Base-by-base conservation (phyloP, 176 grass and related monocot species). In the Hsuehochloa calcarea region DNA sequence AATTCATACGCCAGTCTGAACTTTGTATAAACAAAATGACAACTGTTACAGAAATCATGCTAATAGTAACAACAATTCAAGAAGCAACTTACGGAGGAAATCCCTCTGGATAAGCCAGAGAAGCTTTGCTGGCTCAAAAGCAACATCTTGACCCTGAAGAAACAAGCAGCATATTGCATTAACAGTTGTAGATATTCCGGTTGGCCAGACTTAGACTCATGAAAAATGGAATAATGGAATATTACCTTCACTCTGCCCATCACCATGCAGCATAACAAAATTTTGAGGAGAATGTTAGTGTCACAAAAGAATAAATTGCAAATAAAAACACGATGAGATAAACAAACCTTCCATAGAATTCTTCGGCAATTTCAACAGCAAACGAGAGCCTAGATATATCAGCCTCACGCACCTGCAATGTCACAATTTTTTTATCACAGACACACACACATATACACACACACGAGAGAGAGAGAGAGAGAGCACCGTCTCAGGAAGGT, bases 31-130 rank as follows among this genome's bases (percentile, higher is more conserved):
- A 43, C n/a, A 75, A 87, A 87, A 68, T 69, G 27, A 63, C 19
- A 62, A n/a, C 10, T 22, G 16, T 6, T 61, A 75, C 17, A 45
- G 15, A 22, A 60, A 38, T 47, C 55, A 31, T 74, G 5, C 41
- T 87, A 71, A 63, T 27, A 68, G 65, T 14, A 65, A 80, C 41
- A 64, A 58, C 8, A 3, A 88, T 63, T 50, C 39, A 64, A 61
- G 38, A 59, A 80, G 45, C 34, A 88, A 89, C 96, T 99, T 93
- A 99, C 96, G 96, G 6, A 99, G 81, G 56, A 99, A 99, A 89
- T 99, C 93, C 79, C 93, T 94, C 74, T 99, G 96, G 77, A 99
- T 99, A 89, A 99, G 93, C 96, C 96, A 99, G 13, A 99, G 86
- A 84, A 99, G 93, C 60, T 99, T 99, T 69, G 96, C 93, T 80